phyloP scores from a whole-genome alignment of 495 filamentous ascomycete genomes.

The Usnea hakonensis region DNA sequence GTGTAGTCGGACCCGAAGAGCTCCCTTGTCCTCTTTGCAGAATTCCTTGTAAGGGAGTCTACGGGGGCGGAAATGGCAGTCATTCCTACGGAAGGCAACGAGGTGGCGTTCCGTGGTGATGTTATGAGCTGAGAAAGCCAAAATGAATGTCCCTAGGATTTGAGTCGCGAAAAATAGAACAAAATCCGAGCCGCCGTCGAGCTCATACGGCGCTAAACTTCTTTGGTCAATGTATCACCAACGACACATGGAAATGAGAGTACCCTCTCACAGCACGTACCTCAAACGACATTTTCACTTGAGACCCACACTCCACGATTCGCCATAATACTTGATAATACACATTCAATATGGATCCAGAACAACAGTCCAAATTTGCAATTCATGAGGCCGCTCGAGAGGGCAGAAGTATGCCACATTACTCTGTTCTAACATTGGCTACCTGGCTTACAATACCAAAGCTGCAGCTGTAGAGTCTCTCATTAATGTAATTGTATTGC shows the following conservation, averaged over 20 bases:
- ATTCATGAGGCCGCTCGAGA: constrained; percentile 86
- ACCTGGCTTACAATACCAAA: constrained; percentile 19
- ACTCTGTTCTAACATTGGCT: constrained; percentile 16
- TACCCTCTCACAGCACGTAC: background rate
- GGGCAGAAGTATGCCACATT: constrained; percentile 58
- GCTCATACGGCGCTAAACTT: background rate
- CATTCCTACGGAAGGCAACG: background rate
- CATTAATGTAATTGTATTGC: constrained; percentile 48
- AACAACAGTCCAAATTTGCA: constrained; percentile 56
- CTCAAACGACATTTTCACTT: background rate
- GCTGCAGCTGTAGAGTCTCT: constrained; percentile 60
- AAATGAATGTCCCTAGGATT: background rate
- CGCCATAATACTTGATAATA: background rate
- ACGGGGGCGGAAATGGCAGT: background rate
- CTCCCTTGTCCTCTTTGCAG: constrained; percentile 62
- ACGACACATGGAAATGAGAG: background rate
- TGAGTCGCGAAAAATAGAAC: background rate
- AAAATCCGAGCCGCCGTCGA: background rate
- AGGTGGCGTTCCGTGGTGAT: background rate
- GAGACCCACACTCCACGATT: too few species aligned
- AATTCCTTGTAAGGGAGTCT: constrained; percentile 11
- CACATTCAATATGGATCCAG: constrained; percentile 32
- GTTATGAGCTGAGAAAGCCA: background rate
- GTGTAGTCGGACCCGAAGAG: constrained; percentile 53
- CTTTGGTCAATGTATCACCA: constrained; percentile 6